Evolutionary conservation across 78 protist genomes (phyloP).

Genomic region (Dictyostelium citrinum): DNA sequence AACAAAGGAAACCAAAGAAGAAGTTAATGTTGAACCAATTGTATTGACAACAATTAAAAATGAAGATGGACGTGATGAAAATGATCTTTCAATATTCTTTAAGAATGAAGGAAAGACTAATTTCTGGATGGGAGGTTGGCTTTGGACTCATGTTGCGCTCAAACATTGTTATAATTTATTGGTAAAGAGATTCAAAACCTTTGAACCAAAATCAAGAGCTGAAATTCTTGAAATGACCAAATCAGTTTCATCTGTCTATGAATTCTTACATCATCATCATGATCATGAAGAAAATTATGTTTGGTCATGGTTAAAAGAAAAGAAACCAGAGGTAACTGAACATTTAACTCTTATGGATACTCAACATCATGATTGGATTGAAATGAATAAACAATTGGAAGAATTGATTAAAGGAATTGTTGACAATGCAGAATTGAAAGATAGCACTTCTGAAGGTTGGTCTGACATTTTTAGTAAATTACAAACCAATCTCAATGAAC

Average conservation of each 20-base stretch:
- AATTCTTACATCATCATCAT: conserved; percentile 8
- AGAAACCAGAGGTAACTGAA: neutral
- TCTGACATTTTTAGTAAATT: neutral
- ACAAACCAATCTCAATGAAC: neutral
- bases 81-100: neutral
- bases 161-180: neutral
- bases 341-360: neutral
- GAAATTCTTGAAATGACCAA: neutral
- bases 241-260: neutral
- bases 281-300: conserved; percentile 32
- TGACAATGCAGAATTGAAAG: neutral
- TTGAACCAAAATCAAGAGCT: neutral
- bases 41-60: neutral
- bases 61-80: neutral
- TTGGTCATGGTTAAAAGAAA: conserved; percentile 7
- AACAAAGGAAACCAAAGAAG: neutral
- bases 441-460: neutral
- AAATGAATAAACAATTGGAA: neutral
- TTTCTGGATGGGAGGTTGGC: conserved; percentile 58
- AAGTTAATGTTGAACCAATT: neutral
- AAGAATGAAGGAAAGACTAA: conserved; percentile 1
- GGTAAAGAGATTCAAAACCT: neutral
- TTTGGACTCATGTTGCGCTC: neutral
- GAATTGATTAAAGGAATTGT: neutral
- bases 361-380: conserved; percentile 27